A percentile compares a stretch with the other conserved stretches of the same genome.
Evolutionary conservation across 1,284 basidiomycete species (phyloP).

Genomic region (Retiboletus flavoniger): DNA sequence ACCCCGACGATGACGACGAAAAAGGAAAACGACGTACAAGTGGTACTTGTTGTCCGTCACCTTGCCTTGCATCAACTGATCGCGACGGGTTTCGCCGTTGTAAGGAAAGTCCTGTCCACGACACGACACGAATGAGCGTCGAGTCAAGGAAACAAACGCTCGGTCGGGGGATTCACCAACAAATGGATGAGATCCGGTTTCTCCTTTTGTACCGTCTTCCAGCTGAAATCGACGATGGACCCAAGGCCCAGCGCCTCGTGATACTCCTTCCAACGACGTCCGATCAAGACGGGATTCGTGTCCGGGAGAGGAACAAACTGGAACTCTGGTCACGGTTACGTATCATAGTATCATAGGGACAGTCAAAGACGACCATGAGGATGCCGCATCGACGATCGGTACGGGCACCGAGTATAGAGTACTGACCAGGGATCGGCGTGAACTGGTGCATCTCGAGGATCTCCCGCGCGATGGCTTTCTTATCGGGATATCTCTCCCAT

Average conservation of each 20-base stretch:
- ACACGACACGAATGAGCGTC: not conserved
- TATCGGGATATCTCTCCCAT: conserved; percentile 18
- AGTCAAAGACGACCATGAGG: not conserved
- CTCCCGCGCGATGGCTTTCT: conserved; percentile 13
- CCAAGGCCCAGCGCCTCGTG: conserved; percentile 50
- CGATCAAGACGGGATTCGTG: conserved; percentile 53
- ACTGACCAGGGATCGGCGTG: conserved; percentile 16
- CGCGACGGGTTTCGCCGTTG: conserved; percentile 18
- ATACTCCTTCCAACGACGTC: conserved; percentile 56
- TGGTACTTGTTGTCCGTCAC: conserved; percentile 19
- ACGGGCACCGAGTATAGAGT: too few relatives aligned
- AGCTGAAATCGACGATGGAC: conserved; percentile 49
- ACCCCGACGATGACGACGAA: not conserved
- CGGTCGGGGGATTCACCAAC: conserved; percentile 41
- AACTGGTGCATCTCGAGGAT: conserved; percentile 17
- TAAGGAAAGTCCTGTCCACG: conserved; percentile 15
- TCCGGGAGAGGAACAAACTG: conserved; percentile 50
- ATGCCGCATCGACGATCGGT: not conserved
- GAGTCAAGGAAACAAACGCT: too few relatives aligned
- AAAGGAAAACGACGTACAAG: conserved; percentile 10
- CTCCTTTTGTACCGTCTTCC: conserved; percentile 53
- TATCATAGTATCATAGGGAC: too few relatives aligned
- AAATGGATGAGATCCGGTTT: conserved; percentile 55
- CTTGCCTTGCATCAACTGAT: conserved; percentile 16
- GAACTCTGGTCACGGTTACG: conserved; percentile 42